phyloP scores from a whole-genome alignment of 345 rosid genomes.

The Eucalyptus brandiana region DNA sequence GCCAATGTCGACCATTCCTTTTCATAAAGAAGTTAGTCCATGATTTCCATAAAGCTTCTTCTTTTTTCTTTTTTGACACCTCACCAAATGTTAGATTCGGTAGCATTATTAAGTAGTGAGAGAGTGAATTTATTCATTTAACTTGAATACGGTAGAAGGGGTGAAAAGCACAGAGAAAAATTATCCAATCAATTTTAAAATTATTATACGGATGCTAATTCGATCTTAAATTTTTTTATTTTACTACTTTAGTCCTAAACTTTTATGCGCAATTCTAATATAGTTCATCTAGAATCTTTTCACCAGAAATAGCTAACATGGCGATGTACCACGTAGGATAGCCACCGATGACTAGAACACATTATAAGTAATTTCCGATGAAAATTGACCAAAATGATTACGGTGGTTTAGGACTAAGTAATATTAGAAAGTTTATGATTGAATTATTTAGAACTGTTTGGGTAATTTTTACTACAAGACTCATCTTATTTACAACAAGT shows the following conservation, averaged over 20 bases:
- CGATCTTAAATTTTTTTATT: rapidly evolving
- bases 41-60: neutral
- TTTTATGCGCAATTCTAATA: neutral
- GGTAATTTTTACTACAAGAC: neutral
- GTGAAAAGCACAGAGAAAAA: neutral
- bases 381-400: neutral
- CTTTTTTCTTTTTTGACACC: neutral
- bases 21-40: neutral
- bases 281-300: neutral
- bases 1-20: neutral
- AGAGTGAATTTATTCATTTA: neutral
- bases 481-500: neutral
- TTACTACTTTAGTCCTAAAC: rapidly evolving
- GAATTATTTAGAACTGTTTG: neutral
- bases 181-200: neutral
- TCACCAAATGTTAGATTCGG: neutral
- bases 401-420: too few species aligned
- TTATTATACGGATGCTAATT: neutral
- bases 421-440: too few species aligned
- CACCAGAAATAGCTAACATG: neutral
- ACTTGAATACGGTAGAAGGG: neutral
- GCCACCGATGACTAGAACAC: rapidly evolving
- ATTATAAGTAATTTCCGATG: rapidly evolving
- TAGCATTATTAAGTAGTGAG: neutral
- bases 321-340: rapidly evolving